Evolutionary conservation across 2,329 filamentous ascomycete species (phyloP).

Genomic region (Huntiella abstrusa): DNA sequence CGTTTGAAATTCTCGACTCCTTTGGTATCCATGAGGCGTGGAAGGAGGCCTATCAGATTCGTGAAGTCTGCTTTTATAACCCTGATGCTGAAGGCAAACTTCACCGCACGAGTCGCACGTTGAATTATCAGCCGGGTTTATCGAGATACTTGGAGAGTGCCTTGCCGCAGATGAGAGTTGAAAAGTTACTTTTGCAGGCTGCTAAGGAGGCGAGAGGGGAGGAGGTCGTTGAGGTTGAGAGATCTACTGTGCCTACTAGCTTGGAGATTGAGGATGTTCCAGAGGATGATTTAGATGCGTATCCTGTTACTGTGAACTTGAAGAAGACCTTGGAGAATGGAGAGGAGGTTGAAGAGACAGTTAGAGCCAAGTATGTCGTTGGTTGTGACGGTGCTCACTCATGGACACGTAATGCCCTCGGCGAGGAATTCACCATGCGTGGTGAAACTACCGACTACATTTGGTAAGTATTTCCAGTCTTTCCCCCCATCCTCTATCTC

Average conservation of each 20-base stretch:
- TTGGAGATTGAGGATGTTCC: conserved; percentile 33
- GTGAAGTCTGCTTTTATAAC: conserved; percentile 35
- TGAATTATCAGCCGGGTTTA: conserved; percentile 42
- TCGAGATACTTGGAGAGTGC: conserved; percentile 47
- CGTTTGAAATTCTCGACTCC: conserved; percentile 54
- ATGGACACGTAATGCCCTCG: conserved; percentile 41
- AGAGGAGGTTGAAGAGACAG: conserved; percentile 25
- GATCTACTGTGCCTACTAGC: conserved; percentile 36
- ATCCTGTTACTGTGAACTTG: conserved; percentile 42
- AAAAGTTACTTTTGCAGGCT: conserved; percentile 45
- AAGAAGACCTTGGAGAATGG: conserved; percentile 36
- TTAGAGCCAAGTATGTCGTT: conserved; percentile 37
- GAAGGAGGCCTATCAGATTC: conserved; percentile 49
- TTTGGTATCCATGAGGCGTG: conserved; percentile 49
- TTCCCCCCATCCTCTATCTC: background rate
- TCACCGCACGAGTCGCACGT: conserved; percentile 37
- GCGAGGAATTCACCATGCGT: conserved; percentile 24
- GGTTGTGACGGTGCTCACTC: conserved; percentile 51
- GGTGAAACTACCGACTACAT: conserved; percentile 33
- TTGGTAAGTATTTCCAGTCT: conserved; percentile 16
- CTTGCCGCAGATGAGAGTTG: conserved; percentile 53
- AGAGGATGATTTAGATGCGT: conserved; percentile 30
- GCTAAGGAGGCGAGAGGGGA: conserved; percentile 32
- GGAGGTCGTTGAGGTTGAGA: conserved; percentile 32
- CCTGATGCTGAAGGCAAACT: conserved; percentile 40